These are phyloP conservation scores for Pyrenophora teres DNA, from an alignment of 2,329 filamentous ascomycete species.

Conservation along the genomic window DNA sequence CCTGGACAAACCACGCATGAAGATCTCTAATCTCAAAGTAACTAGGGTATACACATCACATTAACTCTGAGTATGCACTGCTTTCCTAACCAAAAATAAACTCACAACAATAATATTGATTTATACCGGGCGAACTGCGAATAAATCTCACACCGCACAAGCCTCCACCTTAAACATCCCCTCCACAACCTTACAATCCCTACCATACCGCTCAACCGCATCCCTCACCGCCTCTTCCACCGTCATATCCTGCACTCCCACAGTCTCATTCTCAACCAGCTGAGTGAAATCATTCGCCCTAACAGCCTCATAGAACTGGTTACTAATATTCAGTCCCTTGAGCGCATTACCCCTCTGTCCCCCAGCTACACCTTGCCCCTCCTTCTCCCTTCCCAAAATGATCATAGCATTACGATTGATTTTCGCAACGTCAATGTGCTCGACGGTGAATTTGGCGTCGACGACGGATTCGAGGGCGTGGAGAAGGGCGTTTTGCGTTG, in stretches of 20 bases:
- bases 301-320: slow-evolving; percentile 43
- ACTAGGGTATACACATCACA: too few species aligned
- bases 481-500: slow-evolving; percentile 39
- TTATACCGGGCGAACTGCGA: too few species aligned
- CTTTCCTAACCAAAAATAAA: too few species aligned
- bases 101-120: too few species aligned
- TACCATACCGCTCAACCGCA: slow-evolving; percentile 30
- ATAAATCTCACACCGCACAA: slow-evolving; percentile 22
- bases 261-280: slow-evolving; percentile 36
- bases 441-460: slow-evolving; percentile 25
- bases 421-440: slow-evolving; percentile 33
- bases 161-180: slow-evolving; percentile 36
- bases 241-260: slow-evolving; percentile 32
- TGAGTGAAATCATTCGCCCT: slow-evolving; percentile 30
- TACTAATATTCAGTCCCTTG: slow-evolving; percentile 36
- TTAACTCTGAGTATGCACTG: too few species aligned
- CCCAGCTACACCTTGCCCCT: background rate
- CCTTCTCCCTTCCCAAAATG: slow-evolving; percentile 35
- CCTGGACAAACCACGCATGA: too few species aligned
- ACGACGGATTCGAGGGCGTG: slow-evolving; percentile 29
- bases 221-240: slow-evolving; percentile 37
- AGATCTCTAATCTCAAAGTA: too few species aligned
- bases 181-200: slow-evolving; percentile 32
- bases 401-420: slow-evolving; percentile 36
- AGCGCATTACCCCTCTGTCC: slow-evolving; percentile 18